Evolutionary conservation across 768 basidiomycete genomes (phyloP), one percentile per base, ranked within the genome.

Genomic region (Hericium coralloides): DNA sequence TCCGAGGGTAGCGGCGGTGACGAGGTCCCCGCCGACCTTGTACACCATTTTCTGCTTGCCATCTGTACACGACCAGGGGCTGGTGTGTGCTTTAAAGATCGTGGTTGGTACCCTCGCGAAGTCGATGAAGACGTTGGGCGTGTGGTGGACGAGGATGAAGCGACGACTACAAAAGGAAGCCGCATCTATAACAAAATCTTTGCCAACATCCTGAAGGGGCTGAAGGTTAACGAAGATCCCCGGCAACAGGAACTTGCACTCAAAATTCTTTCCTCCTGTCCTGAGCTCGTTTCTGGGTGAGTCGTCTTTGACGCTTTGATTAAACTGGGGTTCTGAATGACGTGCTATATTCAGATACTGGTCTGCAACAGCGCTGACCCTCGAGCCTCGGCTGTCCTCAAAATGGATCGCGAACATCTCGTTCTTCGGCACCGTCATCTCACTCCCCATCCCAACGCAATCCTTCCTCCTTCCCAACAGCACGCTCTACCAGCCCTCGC

Each of bases 391-490:
- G 2, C 78, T 94, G 5, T 89, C 90, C 0, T 89, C 89, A 0
- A 87, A 86, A 66, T 98, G 95, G 94, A 84, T 98, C 36, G 82
- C 87, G 0, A 95, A 93, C 57, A 84, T 97, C 61, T 76, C 90
- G 4, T 88, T 94, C 65, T 82, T 91, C 41, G 90, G 87, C 2
- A 76, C 77, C 8, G 79, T 98, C 54, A 77, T 97, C 52, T 86
- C 89, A 0, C 78, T 93, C 0, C 83, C 89, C 0, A 72, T 93
- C 2, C 92, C 94, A 0, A 62, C 73, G 0, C 63, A 73, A 0
- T 80, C 80, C 0, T 93, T 94, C 66, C 71, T 82, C 58, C 74
- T 87, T 15, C 72, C 76, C 8, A 51, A 61, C 48, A 58, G 66
- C 25, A 67, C 71, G 14, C 71, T 83, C 2, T 86, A 85, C 63